Evolutionary conservation across 2,329 filamentous ascomycete species (phyloP).

Genomic region (Colletotrichum tamarilloi): DNA sequence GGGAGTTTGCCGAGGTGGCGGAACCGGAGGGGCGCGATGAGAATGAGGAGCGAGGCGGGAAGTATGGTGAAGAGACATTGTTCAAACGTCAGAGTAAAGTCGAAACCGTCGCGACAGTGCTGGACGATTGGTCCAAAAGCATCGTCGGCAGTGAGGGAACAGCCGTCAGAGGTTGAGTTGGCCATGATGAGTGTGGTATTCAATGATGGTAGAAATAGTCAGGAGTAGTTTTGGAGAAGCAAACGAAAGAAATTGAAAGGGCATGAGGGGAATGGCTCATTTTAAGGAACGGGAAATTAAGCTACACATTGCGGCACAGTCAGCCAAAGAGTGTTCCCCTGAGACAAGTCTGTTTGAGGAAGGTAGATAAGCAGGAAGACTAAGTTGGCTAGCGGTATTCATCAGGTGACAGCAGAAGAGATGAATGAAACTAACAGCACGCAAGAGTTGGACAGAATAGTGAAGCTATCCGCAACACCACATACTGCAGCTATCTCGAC

Average conservation of each 20-base stretch:
- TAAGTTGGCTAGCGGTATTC: neutral
- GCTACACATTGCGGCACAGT: neutral
- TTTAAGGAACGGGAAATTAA: conserved; percentile 1
- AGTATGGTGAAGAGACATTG: conserved; percentile 42
- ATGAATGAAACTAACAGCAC: neutral
- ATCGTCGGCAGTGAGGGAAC: conserved; percentile 24
- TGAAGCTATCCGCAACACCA: neutral
- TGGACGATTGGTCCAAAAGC: conserved; percentile 41
- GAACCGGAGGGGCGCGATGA: conserved; percentile 46
- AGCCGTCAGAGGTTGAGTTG: conserved; percentile 11
- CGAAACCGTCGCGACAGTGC: conserved; percentile 38
- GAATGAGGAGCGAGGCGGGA: conserved; percentile 45
- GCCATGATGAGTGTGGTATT: neutral
- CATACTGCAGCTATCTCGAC: neutral
- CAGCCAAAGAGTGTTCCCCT: conserved; percentile 1
- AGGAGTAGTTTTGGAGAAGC: neutral
- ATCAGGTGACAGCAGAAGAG: neutral
- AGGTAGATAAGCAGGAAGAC: conserved; percentile 20
- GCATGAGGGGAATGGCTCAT: neutral
- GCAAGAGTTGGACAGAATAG: neutral
- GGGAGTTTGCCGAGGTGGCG: conserved; percentile 40
- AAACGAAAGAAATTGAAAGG: rapidly evolving
- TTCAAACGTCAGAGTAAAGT: conserved; percentile 47
- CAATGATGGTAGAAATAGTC: neutral
- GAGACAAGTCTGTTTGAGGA: conserved; percentile 21